Conservation (phyloP, 345 rosid species). For the Eucalyptus victrix region DNA sequence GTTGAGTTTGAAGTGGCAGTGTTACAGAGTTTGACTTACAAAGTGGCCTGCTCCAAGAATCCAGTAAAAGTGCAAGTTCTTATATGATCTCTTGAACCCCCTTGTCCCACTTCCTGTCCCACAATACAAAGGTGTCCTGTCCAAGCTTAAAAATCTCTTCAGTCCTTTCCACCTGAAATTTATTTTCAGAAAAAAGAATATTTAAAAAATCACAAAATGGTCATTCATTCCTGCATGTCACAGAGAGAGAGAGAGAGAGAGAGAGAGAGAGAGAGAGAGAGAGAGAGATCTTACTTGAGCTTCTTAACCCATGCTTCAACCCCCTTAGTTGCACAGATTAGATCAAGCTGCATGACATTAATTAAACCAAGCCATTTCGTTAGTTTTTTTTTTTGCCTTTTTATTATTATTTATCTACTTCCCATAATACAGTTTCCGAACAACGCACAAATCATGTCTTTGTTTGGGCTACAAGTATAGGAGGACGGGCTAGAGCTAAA, state of each 20-base stretch:
- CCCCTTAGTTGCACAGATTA: constrained; percentile 79
- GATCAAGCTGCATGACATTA: constrained; percentile 42
- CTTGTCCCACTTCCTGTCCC: constrained; percentile 23
- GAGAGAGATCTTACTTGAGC: constrained; percentile 42
- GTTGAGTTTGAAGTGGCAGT: neutral
- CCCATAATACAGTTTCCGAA: neutral
- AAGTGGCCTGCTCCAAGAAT: constrained; percentile 96
- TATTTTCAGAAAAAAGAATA: neutral
- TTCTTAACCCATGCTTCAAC: constrained; percentile 86
- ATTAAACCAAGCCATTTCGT: neutral
- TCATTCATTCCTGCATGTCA: neutral
- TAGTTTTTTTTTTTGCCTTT: neutral
- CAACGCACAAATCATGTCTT: neutral
- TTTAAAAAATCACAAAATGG: neutral
- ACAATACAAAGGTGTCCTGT: constrained; percentile 49
- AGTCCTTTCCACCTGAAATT: constrained; percentile 73
- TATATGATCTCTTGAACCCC: constrained; percentile 67
- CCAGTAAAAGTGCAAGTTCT: constrained; percentile 80
- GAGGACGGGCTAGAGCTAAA: neutral
- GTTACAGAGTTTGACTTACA: constrained; percentile 32
- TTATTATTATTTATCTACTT: neutral
- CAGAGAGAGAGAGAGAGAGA: neutral
- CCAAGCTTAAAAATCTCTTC: constrained; percentile 13
- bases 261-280: neutral
- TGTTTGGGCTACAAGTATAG: neutral